These are phyloP conservation scores for Plasmodium gaboni DNA, from an alignment of 169 alveolate species.

Conservation along the genomic window DNA sequence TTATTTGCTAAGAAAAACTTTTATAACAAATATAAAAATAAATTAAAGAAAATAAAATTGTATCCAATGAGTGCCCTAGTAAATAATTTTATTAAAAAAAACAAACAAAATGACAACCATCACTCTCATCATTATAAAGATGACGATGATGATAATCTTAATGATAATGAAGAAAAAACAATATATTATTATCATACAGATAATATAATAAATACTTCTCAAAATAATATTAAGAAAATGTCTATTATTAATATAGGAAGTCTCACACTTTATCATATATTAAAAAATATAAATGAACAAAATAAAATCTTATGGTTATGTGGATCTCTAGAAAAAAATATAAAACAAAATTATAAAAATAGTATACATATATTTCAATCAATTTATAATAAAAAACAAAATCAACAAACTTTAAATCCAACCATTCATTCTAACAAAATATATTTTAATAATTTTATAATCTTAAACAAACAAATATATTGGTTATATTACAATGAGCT, in stretches of 20 bases:
- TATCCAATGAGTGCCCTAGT: background rate
- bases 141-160: background rate
- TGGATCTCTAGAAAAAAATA: slow-evolving; percentile 52
- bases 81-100: too few species aligned
- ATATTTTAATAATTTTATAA: slow-evolving; percentile 30
- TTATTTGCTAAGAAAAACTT: slow-evolving; percentile 11
- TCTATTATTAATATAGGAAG: slow-evolving; percentile 10
- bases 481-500: slow-evolving; percentile 16
- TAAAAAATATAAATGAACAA: slow-evolving; percentile 5
- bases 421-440: background rate
- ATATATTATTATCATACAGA: too few species aligned
- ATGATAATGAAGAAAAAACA: background rate
- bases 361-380: slow-evolving; percentile 27
- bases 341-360: slow-evolving; percentile 8
- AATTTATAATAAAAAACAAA: background rate
- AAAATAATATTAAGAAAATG: background rate
- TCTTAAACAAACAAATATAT: slow-evolving; percentile 39
- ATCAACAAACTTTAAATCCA: background rate
- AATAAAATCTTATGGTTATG: slow-evolving; percentile 67
- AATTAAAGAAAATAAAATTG: background rate
- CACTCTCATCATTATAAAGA: background rate
- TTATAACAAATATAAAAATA: slow-evolving; percentile 26
- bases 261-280: slow-evolving; percentile 16
- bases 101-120: too few species aligned
- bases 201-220: too few species aligned